phyloP scores from a whole-genome alignment of 1,139 yeast species.

The Debaryomyces subglobosus region DNA sequence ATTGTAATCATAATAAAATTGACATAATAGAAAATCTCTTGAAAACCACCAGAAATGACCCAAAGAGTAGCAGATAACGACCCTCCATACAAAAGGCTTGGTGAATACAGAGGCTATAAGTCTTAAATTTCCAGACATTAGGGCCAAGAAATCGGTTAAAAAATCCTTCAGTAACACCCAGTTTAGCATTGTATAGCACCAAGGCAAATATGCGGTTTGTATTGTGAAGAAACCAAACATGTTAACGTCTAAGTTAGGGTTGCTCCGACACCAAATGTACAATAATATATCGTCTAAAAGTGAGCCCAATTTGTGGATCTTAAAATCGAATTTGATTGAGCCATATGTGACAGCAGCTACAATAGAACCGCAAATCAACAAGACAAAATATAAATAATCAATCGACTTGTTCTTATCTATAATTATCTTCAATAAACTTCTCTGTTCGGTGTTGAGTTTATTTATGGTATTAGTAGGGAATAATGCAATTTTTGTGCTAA shows the following conservation, averaged over 20 bases:
- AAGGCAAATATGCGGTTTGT: constrained; percentile 30
- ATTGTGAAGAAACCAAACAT: constrained; percentile 32
- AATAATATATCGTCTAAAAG: constrained; percentile 29
- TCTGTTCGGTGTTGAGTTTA: constrained; percentile 21
- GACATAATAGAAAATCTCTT: constrained; percentile 25
- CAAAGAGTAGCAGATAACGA: constrained; percentile 23
- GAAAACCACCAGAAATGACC: constrained; percentile 48
- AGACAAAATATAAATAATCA: constrained; percentile 37
- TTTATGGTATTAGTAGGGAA: constrained; percentile 21
- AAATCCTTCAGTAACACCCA: constrained; percentile 18
- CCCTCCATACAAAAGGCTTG: constrained; percentile 21
- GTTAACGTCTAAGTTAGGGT: constrained; percentile 29
- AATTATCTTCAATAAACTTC: constrained; percentile 15
- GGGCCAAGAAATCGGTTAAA: constrained; percentile 11
- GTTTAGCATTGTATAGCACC: constrained; percentile 23
- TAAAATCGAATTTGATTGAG: constrained; percentile 18
- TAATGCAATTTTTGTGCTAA: constrained; percentile 14
- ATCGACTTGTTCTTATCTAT: constrained; percentile 24
- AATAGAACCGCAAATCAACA: constrained; percentile 30
- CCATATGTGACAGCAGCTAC: constrained; percentile 21
- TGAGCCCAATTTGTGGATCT: constrained; percentile 24
- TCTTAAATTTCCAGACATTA: constrained; percentile 13
- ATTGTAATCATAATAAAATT: constrained; percentile 24
- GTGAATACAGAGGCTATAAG: constrained; percentile 12
- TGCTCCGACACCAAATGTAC: constrained; percentile 34